phyloP scores from a whole-genome alignment of 768 basidiomycete species.

The Phlebiopsis flavidoalba region DNA sequence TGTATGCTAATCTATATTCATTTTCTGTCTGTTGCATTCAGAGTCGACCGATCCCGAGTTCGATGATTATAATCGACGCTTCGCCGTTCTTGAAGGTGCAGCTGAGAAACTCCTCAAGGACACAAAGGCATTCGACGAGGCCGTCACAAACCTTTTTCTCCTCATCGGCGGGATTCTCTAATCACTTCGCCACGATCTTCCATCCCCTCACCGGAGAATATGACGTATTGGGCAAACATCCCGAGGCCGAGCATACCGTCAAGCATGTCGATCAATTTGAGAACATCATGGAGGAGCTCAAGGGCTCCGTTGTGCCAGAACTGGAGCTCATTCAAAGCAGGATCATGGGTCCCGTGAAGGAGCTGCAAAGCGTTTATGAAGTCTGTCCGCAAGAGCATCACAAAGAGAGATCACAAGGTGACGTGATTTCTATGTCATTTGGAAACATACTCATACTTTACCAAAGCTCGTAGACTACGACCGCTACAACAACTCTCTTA shows the following conservation, averaged over 20 bases:
- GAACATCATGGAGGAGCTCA: conserved; percentile 76
- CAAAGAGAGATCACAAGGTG: conserved; percentile 96
- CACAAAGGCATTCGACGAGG: conserved; percentile 79
- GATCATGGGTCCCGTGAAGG: conserved; percentile 82
- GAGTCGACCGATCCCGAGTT: conserved; percentile 87
- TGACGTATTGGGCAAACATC: conserved; percentile 73
- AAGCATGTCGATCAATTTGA: conserved; percentile 71
- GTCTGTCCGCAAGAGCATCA: conserved; percentile 87
- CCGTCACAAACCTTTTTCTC: conserved; percentile 72
- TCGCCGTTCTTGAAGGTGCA: conserved; percentile 69
- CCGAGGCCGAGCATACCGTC: conserved; percentile 72
- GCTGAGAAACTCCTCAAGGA: conserved; percentile 93
- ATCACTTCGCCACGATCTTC: conserved; percentile 60
- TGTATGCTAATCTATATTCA: background rate
- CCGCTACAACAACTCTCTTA: conserved; percentile 92
- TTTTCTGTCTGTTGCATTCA: conserved; percentile 17
- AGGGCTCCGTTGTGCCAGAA: conserved; percentile 76
- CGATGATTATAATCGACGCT: conserved; percentile 80
- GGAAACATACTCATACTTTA: background rate
- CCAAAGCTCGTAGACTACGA: conserved; percentile 85
- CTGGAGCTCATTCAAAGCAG: conserved; percentile 90
- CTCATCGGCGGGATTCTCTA: conserved; percentile 55
- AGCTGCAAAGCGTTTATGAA: conserved; percentile 85
- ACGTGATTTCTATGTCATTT: conserved; percentile 8
- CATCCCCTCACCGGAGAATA: conserved; percentile 71